phyloP scores from a whole-genome alignment of 805 yeast genomes.

The Metschnikowia lunata region DNA sequence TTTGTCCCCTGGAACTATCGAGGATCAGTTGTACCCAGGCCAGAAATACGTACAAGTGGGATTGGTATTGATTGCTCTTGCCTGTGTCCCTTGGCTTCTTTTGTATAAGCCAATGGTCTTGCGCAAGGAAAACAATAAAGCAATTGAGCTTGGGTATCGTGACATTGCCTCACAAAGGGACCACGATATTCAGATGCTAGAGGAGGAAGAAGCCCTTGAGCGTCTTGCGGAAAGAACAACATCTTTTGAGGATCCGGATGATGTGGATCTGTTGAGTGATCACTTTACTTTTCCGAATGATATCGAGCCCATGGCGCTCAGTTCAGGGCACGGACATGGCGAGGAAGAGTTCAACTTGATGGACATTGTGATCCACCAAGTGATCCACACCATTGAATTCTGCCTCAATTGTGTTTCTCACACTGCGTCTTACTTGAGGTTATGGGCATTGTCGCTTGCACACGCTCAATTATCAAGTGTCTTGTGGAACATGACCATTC shows the following conservation, averaged over 20 bases:
- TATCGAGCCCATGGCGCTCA: slow-evolving; percentile 29
- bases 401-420: slow-evolving; percentile 77
- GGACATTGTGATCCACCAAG: slow-evolving; percentile 73
- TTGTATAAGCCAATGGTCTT: slow-evolving; percentile 56
- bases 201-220: slow-evolving; percentile 32
- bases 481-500: slow-evolving; percentile 72
- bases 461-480: slow-evolving; percentile 76
- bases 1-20: slow-evolving; percentile 65
- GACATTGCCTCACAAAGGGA: slow-evolving; percentile 30
- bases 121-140: slow-evolving; percentile 33
- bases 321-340: slow-evolving; percentile 33
- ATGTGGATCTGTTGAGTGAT: slow-evolving; percentile 17
- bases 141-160: slow-evolving; percentile 31
- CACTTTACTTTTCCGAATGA: slow-evolving; percentile 33
- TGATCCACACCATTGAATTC: slow-evolving; percentile 75
- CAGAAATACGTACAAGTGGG: slow-evolving; percentile 59
- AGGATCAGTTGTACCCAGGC: slow-evolving; percentile 60
- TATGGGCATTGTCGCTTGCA: slow-evolving; percentile 77
- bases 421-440: slow-evolving; percentile 71
- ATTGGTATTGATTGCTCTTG: slow-evolving; percentile 52
- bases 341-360: slow-evolving; percentile 46
- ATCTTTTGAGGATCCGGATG: slow-evolving; percentile 6
- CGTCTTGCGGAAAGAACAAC: slow-evolving; percentile 6
- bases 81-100: slow-evolving; percentile 74
- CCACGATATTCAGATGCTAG: slow-evolving; percentile 34